Evolutionary conservation across 345 rosid species (phyloP).

Genomic region (Melastoma malabathricum): DNA sequence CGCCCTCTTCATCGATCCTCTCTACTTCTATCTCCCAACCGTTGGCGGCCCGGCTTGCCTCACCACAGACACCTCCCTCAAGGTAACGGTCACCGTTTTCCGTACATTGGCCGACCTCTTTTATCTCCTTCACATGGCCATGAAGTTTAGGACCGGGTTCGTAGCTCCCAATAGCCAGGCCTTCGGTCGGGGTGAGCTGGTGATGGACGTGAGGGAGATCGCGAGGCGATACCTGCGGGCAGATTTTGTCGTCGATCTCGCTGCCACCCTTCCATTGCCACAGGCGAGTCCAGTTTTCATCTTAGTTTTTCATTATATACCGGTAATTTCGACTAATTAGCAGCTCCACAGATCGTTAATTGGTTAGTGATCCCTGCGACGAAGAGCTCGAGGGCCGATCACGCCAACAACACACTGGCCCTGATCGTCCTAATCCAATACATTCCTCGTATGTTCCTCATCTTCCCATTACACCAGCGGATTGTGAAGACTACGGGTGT

Average conservation of each 20-base stretch:
- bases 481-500: constrained; percentile 62
- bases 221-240: constrained; percentile 46
- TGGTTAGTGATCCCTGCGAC: constrained; percentile 61
- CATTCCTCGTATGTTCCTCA: constrained; percentile 63
- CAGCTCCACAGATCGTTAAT: constrained; percentile 38
- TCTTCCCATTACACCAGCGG: constrained; percentile 57
- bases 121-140: constrained; percentile 43
- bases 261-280: constrained; percentile 77
- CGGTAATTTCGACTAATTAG: background rate
- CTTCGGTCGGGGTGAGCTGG: constrained; percentile 83
- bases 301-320: background rate
- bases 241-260: constrained; percentile 64
- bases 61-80: constrained; percentile 28
- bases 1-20: constrained; percentile 81
- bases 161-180: constrained; percentile 62
- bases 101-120: constrained; percentile 57
- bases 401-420: constrained; percentile 52
- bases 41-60: constrained; percentile 49
- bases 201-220: constrained; percentile 65
- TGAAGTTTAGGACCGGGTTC: constrained; percentile 81
- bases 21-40: constrained; percentile 61
- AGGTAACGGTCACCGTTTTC: constrained; percentile 45
- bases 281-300: constrained; percentile 24
- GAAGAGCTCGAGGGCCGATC: constrained; percentile 35
- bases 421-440: constrained; percentile 64